Evolutionary conservation across 2,329 filamentous ascomycete species (phyloP).

Genomic region (Pezizomycotina sp.): DNA sequence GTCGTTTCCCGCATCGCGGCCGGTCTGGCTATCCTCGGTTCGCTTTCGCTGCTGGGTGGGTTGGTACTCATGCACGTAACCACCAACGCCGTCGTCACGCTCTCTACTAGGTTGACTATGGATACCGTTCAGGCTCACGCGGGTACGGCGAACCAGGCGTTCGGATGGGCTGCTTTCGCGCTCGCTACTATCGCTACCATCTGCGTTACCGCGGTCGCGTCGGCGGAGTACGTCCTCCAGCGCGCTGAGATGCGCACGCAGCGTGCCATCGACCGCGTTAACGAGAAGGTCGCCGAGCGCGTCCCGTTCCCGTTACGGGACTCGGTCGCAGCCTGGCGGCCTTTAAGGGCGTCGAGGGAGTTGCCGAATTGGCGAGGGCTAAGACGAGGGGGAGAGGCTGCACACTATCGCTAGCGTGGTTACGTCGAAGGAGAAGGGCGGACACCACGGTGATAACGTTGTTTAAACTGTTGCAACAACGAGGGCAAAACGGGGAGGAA

Average conservation of each 20-base stretch:
- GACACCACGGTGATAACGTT: slow-evolving; percentile 7
- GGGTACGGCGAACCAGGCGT: slow-evolving; percentile 20
- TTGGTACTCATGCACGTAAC: slow-evolving; percentile 23
- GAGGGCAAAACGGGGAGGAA: not conserved
- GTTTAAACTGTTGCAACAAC: slow-evolving; percentile 2
- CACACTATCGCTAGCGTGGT: slow-evolving; percentile 7
- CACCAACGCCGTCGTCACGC: slow-evolving; percentile 20
- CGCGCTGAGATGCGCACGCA: slow-evolving; percentile 20
- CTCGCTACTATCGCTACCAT: slow-evolving; percentile 19
- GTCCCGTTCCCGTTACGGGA: slow-evolving; percentile 9
- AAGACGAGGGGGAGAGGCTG: slow-evolving; percentile 15
- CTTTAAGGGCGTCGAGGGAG: slow-evolving; percentile 13
- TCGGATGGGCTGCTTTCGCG: slow-evolving; percentile 24
- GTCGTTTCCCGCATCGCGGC: slow-evolving; percentile 20
- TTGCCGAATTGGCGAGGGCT: slow-evolving; percentile 17
- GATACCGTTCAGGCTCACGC: slow-evolving; percentile 21
- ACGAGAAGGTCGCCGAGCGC: slow-evolving; percentile 13
- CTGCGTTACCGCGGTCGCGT: slow-evolving; percentile 20
- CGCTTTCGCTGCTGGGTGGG: slow-evolving; percentile 20
- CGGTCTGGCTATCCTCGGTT: slow-evolving; percentile 11
- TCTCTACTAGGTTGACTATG: slow-evolving; percentile 21
- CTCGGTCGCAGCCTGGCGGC: slow-evolving; percentile 12
- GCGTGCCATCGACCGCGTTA: slow-evolving; percentile 11
- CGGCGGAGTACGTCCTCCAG: slow-evolving; percentile 22
- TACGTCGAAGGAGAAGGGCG: slow-evolving; percentile 11